Conservation (phyloP, 805 yeast species). For the baker's yeast (Saccharomyces cerevisiae) region DNA sequence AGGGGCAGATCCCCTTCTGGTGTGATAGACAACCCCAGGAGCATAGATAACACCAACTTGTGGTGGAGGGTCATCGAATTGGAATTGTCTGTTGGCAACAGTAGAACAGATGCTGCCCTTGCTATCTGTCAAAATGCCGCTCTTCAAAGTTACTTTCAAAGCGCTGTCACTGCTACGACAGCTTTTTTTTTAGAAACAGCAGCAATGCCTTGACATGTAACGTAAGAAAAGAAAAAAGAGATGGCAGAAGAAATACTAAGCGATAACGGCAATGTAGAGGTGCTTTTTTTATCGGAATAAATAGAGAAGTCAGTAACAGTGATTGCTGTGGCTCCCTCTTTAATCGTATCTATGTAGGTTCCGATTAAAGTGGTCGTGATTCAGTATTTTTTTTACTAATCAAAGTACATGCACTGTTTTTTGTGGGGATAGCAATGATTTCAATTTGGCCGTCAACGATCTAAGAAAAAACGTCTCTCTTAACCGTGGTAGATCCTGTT, state of each 20-base stretch:
- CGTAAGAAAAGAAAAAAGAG: constrained; percentile 12
- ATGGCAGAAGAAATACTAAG: constrained; percentile 17
- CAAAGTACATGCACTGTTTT: constrained; percentile 33
- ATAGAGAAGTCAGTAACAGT: constrained; percentile 17
- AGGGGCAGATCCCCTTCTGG: constrained; percentile 50
- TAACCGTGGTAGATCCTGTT: constrained; percentile 27
- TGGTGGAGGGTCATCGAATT: constrained; percentile 72
- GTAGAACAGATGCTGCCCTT: constrained; percentile 61
- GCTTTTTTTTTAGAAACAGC: constrained; percentile 12
- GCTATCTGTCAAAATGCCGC: constrained; percentile 44
- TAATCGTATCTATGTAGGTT: neutral
- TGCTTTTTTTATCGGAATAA: neutral
- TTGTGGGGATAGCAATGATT: constrained; percentile 26
- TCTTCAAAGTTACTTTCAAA: constrained; percentile 44
- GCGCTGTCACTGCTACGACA: constrained; percentile 31
- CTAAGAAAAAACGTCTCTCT: constrained; percentile 35
- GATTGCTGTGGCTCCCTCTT: constrained; percentile 9
- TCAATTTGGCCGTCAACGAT: constrained; percentile 43
- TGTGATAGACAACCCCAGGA: constrained; percentile 51
- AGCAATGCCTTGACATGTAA: constrained; percentile 25
- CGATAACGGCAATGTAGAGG: constrained; percentile 22
- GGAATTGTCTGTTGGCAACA: constrained; percentile 70
- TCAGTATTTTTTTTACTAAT: constrained; percentile 25
- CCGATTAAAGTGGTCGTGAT: constrained; percentile 22
- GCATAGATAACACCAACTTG: constrained; percentile 63